phyloP scores from a whole-genome alignment of 805 yeast genomes.

The Suhomyces faveliae region DNA sequence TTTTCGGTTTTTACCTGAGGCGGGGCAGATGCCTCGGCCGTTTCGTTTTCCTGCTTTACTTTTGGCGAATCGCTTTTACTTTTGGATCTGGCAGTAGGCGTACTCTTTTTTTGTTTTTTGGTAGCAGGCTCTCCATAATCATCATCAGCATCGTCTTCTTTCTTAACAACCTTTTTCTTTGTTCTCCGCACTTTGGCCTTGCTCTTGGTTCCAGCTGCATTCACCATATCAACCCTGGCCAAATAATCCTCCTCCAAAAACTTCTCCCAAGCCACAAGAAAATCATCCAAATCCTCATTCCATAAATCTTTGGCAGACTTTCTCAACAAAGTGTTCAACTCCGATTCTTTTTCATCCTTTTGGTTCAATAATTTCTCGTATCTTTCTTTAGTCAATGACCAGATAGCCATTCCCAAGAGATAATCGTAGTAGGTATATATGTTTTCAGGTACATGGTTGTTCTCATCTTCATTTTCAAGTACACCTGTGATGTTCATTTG shows the following conservation, averaged over 20 bases:
- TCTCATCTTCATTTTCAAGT: conserved; percentile 23
- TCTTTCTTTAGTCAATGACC: conserved; percentile 89
- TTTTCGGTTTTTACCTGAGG: conserved; percentile 7
- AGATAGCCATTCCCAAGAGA: conserved; percentile 84
- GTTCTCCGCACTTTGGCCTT: conserved; percentile 23
- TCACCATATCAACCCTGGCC: conserved; percentile 50
- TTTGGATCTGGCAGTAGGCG: neutral
- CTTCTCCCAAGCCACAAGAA: conserved; percentile 61
- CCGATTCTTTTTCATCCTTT: conserved; percentile 67
- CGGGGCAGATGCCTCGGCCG: neutral
- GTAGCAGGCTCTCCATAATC: conserved; percentile 5
- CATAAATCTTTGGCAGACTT: conserved; percentile 84
- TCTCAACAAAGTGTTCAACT: conserved; percentile 62
- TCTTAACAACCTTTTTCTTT: conserved; percentile 13
- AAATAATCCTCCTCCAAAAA: conserved; percentile 67
- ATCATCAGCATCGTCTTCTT: conserved; percentile 11
- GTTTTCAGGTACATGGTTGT: conserved; percentile 50
- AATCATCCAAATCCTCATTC: conserved; percentile 78
- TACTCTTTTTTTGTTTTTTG: conserved; percentile 3
- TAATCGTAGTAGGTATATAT: conserved; percentile 75
- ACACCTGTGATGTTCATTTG: conserved; percentile 20
- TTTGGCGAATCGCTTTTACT: neutral
- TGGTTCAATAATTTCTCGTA: conserved; percentile 78
- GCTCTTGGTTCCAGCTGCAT: conserved; percentile 44
- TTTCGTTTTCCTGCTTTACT: neutral